Evolutionary conservation across 805 yeast genomes (phyloP), one percentile per base, ranked within the genome.

Genomic region (Zygotorulaspora danielsina): DNA sequence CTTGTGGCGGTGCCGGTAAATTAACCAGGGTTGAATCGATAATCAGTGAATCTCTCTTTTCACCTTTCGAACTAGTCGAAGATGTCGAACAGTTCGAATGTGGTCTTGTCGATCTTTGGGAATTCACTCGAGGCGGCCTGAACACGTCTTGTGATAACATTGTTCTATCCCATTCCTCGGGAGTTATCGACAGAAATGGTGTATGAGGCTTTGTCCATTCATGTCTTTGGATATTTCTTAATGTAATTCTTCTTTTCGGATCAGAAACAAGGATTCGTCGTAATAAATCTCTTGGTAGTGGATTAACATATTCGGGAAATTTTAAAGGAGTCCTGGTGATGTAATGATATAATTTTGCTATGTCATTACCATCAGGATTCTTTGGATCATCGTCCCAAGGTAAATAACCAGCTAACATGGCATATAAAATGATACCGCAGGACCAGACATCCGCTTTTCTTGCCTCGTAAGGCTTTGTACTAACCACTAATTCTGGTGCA

Each of bases 351-450:
- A 93, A 71, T 57, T 83, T 81, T 16, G 89, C 85, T 57, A 93
- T 90, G 63, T 93, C 94, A 41, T 89, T 84, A 36, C 97, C 96
- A 59, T 90, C 96, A 24, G 96, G 97, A 57, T 93, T 93, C 39
- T 84, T 82, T 15, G 96, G 93, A 61, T 93, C 98, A 63, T 93
- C 98, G 58, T 93, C 98, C 70, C 87, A 93, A 1, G 98, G 98
- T 45, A 93, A 71, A 63, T 93, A 93, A 2, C 98, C 98, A 0
- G 97, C 90, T 34, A 93, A 70, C 96, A 93, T 93, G 8, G 97
- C 97, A 58, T 88, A 93, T 30, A 93, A 66, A 38, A 93, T 93
- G 19, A 93, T 89, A 44, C 98, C 98, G 54, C 95, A 79, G 0
- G 96, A 86, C 98, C 98, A 93, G 30, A 89, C 83, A 64, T 93